Evolutionary conservation across 2,329 filamentous ascomycete species (phyloP), one percentile per base, ranked within the genome.

Genomic region (Trichophyton verrucosum): DNA sequence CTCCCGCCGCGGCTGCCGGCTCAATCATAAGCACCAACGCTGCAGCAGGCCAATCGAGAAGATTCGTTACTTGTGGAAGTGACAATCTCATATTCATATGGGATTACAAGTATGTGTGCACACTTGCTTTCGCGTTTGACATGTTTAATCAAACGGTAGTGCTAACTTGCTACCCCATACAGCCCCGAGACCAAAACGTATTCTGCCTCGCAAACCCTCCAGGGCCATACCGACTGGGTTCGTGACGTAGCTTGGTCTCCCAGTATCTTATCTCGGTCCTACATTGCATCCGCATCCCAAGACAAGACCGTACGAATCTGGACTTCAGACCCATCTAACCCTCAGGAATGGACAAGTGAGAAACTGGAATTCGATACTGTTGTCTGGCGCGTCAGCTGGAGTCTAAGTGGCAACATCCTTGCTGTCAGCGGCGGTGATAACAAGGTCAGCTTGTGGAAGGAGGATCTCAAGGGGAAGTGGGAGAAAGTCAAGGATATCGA

Each of bases 271-370:
- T 89, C 91, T 69, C 96, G 96, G 81, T 90, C 87, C 62, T 99
- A 99, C 78, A 96, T 99, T 72, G 94, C 94, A 33, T 92, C 88
- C 57, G 94, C 92, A 9, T 91, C 88, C 60, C 91, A 97, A 78
- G 94, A 99, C 75, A 95, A 95, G 82, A 96, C 91, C 7, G 92
- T 97, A 64, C 86, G 91, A 67, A 96, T 99, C 76, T 99, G 94
- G 94, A 97, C 92, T 8, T 86, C 83, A 30, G 87, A 90, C 68
- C 77, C 82, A 27, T 78, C 81, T 62, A 82, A 80, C 70, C 78
- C 83, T 15, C 83, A 82, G 24, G 84, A 89, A 69, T 99, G 94
- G 94, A 84, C 86, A 62, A 86, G 84, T 75, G 94, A 95, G 74
- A 84, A 88, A 46, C 81, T 99, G 65, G 84, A 86, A 69, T 95